phyloP scores from a whole-genome alignment of 2,329 filamentous ascomycete species.

The Aspergillus brasiliensis region DNA sequence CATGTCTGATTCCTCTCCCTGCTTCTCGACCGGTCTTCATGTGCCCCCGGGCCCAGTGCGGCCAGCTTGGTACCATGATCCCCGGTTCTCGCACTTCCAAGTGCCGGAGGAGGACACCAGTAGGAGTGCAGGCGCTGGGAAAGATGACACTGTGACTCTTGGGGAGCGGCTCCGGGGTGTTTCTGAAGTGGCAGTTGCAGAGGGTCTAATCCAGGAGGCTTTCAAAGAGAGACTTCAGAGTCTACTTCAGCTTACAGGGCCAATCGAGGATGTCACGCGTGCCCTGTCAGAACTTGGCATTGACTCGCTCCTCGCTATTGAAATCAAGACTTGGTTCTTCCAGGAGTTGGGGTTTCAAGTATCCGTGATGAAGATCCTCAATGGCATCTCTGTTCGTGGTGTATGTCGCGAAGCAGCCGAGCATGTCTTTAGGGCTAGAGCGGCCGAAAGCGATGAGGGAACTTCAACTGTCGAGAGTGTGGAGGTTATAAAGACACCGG shows the following conservation, averaged over 20 bases:
- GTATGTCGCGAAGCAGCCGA: not conserved
- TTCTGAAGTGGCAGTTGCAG: not conserved
- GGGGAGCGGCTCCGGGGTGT: not conserved
- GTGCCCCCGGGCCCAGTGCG: not conserved
- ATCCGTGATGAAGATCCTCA: not conserved
- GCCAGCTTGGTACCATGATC: not conserved
- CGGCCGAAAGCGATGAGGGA: too few relatives aligned
- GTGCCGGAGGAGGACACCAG: not conserved
- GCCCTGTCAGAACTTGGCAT: not conserved
- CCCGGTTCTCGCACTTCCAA: not conserved
- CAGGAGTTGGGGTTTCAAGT: not conserved
- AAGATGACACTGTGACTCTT: not conserved
- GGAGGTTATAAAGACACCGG: too few relatives aligned
- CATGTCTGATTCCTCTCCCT: not conserved
- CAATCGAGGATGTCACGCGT: not conserved
- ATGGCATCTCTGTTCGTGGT: not conserved
- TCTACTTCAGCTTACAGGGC: not conserved
- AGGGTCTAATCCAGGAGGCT: not conserved
- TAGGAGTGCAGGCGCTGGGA: not conserved
- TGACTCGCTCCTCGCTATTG: not conserved
- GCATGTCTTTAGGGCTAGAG: not conserved
- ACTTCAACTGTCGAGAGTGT: too few relatives aligned
- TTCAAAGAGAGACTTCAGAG: not conserved
- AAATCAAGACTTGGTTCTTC: not conserved
- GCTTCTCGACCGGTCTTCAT: not conserved